Evolutionary conservation across 129 eudicot species (phyloP), one percentile per base, ranked within the genome.

Genomic region (Sambucus nigra): DNA sequence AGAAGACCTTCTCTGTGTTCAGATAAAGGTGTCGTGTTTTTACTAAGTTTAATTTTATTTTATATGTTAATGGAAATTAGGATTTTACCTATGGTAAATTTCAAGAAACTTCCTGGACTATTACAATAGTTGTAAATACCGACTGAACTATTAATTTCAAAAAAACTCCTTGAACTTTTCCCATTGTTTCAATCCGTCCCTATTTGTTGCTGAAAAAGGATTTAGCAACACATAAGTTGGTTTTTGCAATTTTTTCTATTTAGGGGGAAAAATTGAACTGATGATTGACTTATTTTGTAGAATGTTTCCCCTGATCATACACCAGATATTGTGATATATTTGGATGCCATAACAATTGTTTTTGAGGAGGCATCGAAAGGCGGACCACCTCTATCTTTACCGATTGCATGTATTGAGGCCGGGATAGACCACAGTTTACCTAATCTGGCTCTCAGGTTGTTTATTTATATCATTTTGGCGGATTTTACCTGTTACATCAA

Each of bases 1-100:
- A 16, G 95, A 91, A 65, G 98, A 91, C 69, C 89, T 91, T 64
- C 84, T 91, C 53, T 91, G 95, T 72, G 95, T 91, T 67, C 89
- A 79, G 74, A 83, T 91, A 64, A 91, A 91, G 92, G 98, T 85
- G 58, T 57, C 35, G 17, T 42, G 48, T n/a, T 42, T 42, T 42
- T 42, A 42, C 48, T 42, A 13, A 16, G 48, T n/a, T n/a, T n/a
- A n/a, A 13, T 18, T 15, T 42, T 2, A 15, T 42, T 13, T 16
- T 40, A 0, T 40, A n/a, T 40, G 46, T 40, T 0, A 2, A 10
- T 0, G n/a, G 3, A 9, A 5, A 31, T 31, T 35, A 7, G 13
- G 13, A 35, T 35, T 35, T 31, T 31, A 31, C 5, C 38, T 31
- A 9, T 5, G 38, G 38, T 9, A 31, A 31, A 31, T 5, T 31